These are phyloP conservation scores for Fusarium agapanthi DNA, from an alignment of 2,329 filamentous ascomycete genomes.

Conservation along the genomic window DNA sequence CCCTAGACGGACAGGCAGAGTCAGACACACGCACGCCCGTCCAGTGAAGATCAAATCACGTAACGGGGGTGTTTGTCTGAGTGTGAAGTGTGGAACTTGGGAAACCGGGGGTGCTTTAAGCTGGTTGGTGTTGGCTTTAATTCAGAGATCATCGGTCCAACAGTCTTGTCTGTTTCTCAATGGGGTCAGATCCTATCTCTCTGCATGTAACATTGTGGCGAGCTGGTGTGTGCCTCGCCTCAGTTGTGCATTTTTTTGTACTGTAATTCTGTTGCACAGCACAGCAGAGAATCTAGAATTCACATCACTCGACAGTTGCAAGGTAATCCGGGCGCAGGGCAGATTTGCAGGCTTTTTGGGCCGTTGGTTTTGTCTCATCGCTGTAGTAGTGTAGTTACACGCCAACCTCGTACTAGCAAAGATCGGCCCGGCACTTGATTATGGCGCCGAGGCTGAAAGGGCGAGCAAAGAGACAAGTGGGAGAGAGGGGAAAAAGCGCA, in stretches of 20 bases:
- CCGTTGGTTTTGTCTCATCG: slow-evolving; percentile 1
- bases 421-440: neutral
- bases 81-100: neutral
- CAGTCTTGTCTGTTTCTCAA: neutral
- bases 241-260: slow-evolving; percentile 7
- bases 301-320: too few relatives aligned
- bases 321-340: slow-evolving; percentile 5
- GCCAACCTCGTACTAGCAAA: slow-evolving; percentile 2
- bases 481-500: neutral
- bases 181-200: slow-evolving; percentile 17
- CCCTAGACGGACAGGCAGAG: slow-evolving; percentile 10
- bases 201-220: slow-evolving; percentile 5
- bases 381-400: neutral
- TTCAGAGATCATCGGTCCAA: slow-evolving; percentile 8
- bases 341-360: neutral
- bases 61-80: slow-evolving; percentile 17
- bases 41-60: slow-evolving; percentile 31
- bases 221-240: slow-evolving; percentile 8
- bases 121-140: neutral
- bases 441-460: slow-evolving; percentile 1
- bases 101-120: neutral
- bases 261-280: neutral
- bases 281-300: neutral
- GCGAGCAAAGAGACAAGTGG: neutral
- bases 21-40: slow-evolving; percentile 8